phyloP scores from a whole-genome alignment of 202 grass and related monocot genomes.

The Digitaria exilis region DNA sequence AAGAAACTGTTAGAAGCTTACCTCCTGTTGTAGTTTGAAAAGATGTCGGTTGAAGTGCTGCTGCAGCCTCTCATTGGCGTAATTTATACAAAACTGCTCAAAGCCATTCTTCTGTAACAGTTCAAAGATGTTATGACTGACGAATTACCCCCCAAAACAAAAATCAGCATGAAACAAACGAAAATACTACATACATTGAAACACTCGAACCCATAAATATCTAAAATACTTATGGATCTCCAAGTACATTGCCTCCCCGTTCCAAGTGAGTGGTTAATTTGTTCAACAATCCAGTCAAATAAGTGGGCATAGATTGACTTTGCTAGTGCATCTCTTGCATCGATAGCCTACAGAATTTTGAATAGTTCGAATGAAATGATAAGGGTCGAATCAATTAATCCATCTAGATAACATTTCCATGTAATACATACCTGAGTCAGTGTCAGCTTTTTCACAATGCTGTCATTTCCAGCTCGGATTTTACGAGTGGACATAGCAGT shows the following conservation, averaged over 20 bases:
- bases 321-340: constrained; percentile 89
- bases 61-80: constrained; percentile 97
- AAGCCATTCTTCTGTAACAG: constrained; percentile 91
- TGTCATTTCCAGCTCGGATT: constrained; percentile 89
- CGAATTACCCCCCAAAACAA: background rate
- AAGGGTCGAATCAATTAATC: constrained; percentile 6
- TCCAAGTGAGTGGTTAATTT: constrained; percentile 85
- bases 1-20: constrained; percentile 43
- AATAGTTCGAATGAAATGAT: constrained; percentile 30
- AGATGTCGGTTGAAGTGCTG: constrained; percentile 97
- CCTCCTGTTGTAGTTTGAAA: constrained; percentile 97
- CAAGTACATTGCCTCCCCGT: constrained; percentile 52
- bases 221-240: constrained; percentile 96
- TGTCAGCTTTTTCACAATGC: constrained; percentile 84
- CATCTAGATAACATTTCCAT: constrained; percentile 24
- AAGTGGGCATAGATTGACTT: constrained; percentile 90
- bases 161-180: constrained; percentile 33
- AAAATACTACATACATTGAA: constrained; percentile 69
- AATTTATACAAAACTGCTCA: constrained; percentile 99
- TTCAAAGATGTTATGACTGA: constrained; percentile 40
- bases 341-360: constrained; percentile 68
- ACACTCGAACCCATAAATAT: constrained; percentile 99
- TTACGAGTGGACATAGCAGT: constrained; percentile 79
- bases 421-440: constrained; percentile 68
- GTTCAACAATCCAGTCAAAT: constrained; percentile 92